Evolutionary conservation across 1,284 basidiomycete genomes (phyloP).

Genomic region (Phlebopus sp.): DNA sequence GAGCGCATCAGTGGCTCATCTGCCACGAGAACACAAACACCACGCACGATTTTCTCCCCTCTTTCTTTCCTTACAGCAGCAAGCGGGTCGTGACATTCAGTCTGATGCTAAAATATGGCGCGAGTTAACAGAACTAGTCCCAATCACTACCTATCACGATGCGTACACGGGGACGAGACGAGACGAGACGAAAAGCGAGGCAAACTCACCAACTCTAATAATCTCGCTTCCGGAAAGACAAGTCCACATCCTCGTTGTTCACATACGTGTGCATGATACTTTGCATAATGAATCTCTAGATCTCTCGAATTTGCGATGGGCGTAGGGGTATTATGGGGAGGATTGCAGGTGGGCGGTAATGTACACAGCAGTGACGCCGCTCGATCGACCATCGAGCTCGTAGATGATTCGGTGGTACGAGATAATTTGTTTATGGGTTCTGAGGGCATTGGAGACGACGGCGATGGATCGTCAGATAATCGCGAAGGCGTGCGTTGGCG

Average conservation of each 20-base stretch:
- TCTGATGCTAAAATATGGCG: conserved; percentile 60
- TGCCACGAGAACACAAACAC: neutral
- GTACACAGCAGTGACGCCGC: conserved; percentile 54
- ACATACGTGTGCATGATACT: conserved; percentile 82
- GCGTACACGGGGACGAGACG: neutral
- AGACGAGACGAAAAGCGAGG: conserved; percentile 11
- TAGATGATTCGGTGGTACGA: conserved; percentile 16
- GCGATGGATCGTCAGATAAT: conserved; percentile 22
- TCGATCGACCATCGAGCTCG: conserved; percentile 15
- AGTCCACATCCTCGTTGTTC: conserved; percentile 63
- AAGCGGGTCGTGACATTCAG: conserved; percentile 85
- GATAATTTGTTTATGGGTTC: conserved; percentile 27
- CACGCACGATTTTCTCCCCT: conserved; percentile 85
- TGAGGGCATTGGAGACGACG: conserved; percentile 8
- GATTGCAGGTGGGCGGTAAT: conserved; percentile 81
- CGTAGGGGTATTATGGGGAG: conserved; percentile 50
- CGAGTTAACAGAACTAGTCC: conserved; percentile 1
- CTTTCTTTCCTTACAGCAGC: conserved; percentile 69
- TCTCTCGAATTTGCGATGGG: conserved; percentile 59
- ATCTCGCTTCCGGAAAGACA: conserved; percentile 81
- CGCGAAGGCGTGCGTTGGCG: conserved; percentile 25
- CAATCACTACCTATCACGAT: neutral
- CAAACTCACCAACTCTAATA: conserved; percentile 78
- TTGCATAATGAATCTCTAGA: conserved; percentile 78
- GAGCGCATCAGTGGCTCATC: conserved; percentile 1